Base-by-base conservation (phyloP, 2,329 filamentous ascomycete species). In the Sclerotiophoma versabilis region DNA sequence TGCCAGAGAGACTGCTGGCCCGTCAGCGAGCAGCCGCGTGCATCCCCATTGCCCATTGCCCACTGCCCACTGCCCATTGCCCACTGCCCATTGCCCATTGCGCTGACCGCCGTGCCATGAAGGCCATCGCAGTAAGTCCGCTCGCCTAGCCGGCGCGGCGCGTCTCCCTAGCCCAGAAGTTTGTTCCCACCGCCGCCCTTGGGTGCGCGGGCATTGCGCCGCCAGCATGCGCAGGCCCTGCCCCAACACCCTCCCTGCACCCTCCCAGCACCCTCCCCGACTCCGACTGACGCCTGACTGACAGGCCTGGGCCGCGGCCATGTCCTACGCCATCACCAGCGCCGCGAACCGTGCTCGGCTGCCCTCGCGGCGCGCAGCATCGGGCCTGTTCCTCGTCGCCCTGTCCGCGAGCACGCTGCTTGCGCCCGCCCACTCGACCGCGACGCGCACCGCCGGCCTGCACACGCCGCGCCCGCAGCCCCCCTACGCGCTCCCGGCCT, bases 241-340 rank as follows among this genome's bases (percentile, higher is more conserved):
- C 6, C 5, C 20, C 33, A 23, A 34, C 39, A 42, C 48, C 39
- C 44, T 39, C 26, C n/a, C 44, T n/a, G n/a, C 52, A 39, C 47
- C 42, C 47, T 27, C 30, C 11, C 52, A 52, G 34, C 46, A 20
- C 50, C 39, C 23, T 39, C 37, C 17, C 27, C 27, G 20, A 22
- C 49, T 34, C 49, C 41, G 54, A 60, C 69, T 73, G 57, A 74
- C 58, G 48, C 38, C 38, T 60, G 23, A 56, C 45, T 41, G 44
- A 27, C 54, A 72, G 69, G 64, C 64, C 57, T 70, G 63, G 71
- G 71, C 69, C 64, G 61, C 63, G 69, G 71, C 69, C 72, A 75
- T 75, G 72, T 69, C 69, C 62, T 63, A 69, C 65, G 70, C 70
- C 39, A 68, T 71, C 22, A 59, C 66, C 54, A 66, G 68, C 58